Evolutionary conservation across 2,329 filamentous ascomycete species (phyloP).

Genomic region (Clonostachys rhizophaga): DNA sequence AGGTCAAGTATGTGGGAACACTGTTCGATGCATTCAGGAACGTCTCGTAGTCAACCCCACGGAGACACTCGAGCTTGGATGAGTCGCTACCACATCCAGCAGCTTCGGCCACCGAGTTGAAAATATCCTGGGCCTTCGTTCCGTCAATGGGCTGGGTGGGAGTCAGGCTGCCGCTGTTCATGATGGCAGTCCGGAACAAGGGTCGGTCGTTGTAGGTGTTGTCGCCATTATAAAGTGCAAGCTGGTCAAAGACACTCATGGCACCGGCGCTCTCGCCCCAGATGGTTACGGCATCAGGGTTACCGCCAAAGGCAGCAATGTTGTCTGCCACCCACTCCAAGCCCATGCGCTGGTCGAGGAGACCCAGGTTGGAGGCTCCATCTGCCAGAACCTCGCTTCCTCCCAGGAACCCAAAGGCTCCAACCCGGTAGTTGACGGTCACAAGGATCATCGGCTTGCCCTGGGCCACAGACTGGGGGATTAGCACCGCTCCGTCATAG

Average conservation of each 20-base stretch:
- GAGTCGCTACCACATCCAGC: slow-evolving; percentile 47
- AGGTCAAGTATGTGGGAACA: slow-evolving; percentile 51
- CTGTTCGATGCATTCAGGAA: slow-evolving; percentile 53
- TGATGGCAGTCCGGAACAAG: slow-evolving; percentile 61
- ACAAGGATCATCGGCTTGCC: slow-evolving; percentile 59
- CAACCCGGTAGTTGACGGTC: slow-evolving; percentile 59
- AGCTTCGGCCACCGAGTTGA: slow-evolving; percentile 42
- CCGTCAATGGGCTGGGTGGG: slow-evolving; percentile 49
- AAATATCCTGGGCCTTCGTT: slow-evolving; percentile 48
- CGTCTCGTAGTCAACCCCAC: slow-evolving; percentile 40
- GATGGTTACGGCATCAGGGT: slow-evolving; percentile 59
- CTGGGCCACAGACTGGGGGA: slow-evolving; percentile 25
- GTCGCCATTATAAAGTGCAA: slow-evolving; percentile 56
- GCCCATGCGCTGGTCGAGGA: slow-evolving; percentile 55
- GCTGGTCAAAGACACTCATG: slow-evolving; percentile 60
- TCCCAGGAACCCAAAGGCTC: slow-evolving; percentile 50
- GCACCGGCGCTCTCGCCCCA: slow-evolving; percentile 57
- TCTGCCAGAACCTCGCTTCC: slow-evolving; percentile 50
- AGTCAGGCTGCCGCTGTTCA: slow-evolving; percentile 51
- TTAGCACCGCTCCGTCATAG: slow-evolving; percentile 28
- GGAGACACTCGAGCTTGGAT: slow-evolving; percentile 50
- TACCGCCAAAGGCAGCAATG: slow-evolving; percentile 61
- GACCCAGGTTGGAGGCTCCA: slow-evolving; percentile 52
- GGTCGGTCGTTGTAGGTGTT: slow-evolving; percentile 46
- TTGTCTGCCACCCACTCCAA: slow-evolving; percentile 62